Base-by-base conservation (phyloP, 2,329 filamentous ascomycete species). In the Tolypocladium nubicola region DNA sequence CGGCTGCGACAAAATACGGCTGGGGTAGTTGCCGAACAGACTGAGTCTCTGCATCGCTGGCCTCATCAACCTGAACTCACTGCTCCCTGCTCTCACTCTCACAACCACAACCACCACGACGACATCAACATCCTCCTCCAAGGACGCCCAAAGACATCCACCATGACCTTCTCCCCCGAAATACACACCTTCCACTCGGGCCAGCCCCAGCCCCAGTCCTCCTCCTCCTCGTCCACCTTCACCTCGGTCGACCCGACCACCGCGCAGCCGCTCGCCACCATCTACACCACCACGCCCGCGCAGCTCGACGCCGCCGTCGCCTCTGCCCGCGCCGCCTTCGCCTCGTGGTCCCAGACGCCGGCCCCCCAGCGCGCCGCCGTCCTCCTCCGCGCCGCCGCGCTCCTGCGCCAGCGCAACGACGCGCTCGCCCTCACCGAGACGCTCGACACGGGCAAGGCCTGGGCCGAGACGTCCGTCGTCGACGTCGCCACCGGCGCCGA, bases 401-500 rank as follows among this genome's bases (percentile, higher is more conserved):
- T 96, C 16, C 79, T 96, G 14, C 87, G 90, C 52, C 75, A 83
- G 61, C 83, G 85, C 61, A 95, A 95, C 71, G 88, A 95, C 66
- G 84, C 85, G 57, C 85, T 96, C 47, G 90, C 90, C 54, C 80
- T 79, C 57, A 77, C 90, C 57, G 90, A 96, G 75, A 95, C 90
- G 2, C 78, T 87, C 66, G 90, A 96, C 71, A 95, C 90, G 0
- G 90, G 91, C 68, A 95, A 95, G 71, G 84, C 90, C 9, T 93
- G 82, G 72, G 87, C 87, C 4, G 90, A 96, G 73, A 96, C 91
- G 3, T 89, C 86, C 56, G 85, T 86, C 0, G 89, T 96, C 35
- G 91, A 96, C 68, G 79, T 96, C 26, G 81, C 86, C 47, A 94
- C 90, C 0, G 90, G 90, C 53, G 88, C 88, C 30, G 90, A 95